Evolutionary conservation across 2,329 filamentous ascomycete genomes (phyloP).

Genomic region (Clathrospora elynae): DNA sequence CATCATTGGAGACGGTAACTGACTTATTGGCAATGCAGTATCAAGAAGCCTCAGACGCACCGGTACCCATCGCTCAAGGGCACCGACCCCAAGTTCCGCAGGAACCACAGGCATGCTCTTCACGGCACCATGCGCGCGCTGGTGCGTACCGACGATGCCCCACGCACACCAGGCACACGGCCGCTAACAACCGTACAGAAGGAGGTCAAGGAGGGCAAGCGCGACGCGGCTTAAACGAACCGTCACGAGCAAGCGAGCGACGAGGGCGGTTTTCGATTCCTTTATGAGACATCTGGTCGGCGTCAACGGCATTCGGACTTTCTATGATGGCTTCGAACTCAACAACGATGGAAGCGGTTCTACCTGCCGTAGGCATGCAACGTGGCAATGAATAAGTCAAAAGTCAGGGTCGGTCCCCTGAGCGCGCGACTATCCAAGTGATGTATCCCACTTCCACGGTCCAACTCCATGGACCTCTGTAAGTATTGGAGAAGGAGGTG

Average conservation of each 20-base stretch:
- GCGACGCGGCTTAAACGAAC: conserved; percentile 73
- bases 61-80: conserved; percentile 99
- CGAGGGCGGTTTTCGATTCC: conserved; percentile 46
- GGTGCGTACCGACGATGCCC: conserved; percentile 63
- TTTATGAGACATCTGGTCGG: conserved; percentile 49
- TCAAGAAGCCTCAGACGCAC: conserved; percentile 99
- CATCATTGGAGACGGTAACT: conserved; percentile 18
- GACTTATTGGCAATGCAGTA: conserved; percentile 62
- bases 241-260: conserved; percentile 41
- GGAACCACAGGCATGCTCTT: conserved; percentile 99
- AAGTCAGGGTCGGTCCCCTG: conserved; percentile 34
- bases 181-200: conserved; percentile 66
- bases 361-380: conserved; percentile 44
- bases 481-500: conserved; percentile 20
- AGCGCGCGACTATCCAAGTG: conserved; percentile 28
- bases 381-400: conserved; percentile 48
- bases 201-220: conserved; percentile 96
- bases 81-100: conserved; percentile 99
- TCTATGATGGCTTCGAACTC: conserved; percentile 45
- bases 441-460: conserved; percentile 22
- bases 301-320: conserved; percentile 51
- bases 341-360: conserved; percentile 37
- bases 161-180: background rate
- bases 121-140: conserved; percentile 98
- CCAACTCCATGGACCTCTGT: conserved; percentile 4